A percentile compares a stretch with the other conserved stretches of the same genome.
Evolutionary conservation across 768 basidiomycete genomes (phyloP).

Genomic region (Phaffia australis): DNA sequence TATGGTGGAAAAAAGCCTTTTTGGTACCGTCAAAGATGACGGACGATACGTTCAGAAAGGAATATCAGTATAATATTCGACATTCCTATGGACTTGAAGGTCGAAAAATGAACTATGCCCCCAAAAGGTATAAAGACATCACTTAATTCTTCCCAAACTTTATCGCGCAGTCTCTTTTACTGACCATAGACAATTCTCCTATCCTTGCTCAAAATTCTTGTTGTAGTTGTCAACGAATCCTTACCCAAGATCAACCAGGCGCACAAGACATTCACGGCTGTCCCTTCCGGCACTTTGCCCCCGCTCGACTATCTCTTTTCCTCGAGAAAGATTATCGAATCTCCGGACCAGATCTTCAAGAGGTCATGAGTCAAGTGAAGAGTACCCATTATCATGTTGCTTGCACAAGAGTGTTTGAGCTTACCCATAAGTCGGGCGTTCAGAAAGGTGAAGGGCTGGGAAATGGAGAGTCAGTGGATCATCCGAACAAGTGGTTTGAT

Average conservation of each 20-base stretch:
- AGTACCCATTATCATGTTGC: constrained; percentile 81
- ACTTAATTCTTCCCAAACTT: background rate
- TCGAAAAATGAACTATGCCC: constrained; percentile 84
- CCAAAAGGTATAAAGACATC: constrained; percentile 56
- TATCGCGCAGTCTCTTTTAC: background rate
- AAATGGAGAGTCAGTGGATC: constrained; percentile 73
- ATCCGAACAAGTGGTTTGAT: constrained; percentile 68
- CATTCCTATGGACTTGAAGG: constrained; percentile 92
- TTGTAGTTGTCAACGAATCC: constrained; percentile 74
- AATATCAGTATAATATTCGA: constrained; percentile 92
- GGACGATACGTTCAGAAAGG: constrained; percentile 96
- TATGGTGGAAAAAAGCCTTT: constrained; percentile 88
- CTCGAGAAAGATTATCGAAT: constrained; percentile 40
- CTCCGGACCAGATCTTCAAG: constrained; percentile 58
- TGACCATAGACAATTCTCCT: background rate
- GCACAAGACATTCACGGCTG: constrained; percentile 70
- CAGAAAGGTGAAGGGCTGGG: constrained; percentile 30
- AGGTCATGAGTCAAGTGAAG: constrained; percentile 71
- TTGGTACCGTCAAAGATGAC: constrained; percentile 46
- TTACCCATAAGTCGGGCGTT: constrained; percentile 53
- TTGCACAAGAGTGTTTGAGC: constrained; percentile 92
- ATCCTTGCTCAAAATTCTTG: background rate
- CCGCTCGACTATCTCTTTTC: constrained; percentile 68
- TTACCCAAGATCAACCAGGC: constrained; percentile 57
- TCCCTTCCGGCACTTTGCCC: constrained; percentile 79